Evolutionary conservation across 495 filamentous ascomycete species (phyloP), one percentile per base, ranked within the genome.

Genomic region (Penicillium riverlandense): DNA sequence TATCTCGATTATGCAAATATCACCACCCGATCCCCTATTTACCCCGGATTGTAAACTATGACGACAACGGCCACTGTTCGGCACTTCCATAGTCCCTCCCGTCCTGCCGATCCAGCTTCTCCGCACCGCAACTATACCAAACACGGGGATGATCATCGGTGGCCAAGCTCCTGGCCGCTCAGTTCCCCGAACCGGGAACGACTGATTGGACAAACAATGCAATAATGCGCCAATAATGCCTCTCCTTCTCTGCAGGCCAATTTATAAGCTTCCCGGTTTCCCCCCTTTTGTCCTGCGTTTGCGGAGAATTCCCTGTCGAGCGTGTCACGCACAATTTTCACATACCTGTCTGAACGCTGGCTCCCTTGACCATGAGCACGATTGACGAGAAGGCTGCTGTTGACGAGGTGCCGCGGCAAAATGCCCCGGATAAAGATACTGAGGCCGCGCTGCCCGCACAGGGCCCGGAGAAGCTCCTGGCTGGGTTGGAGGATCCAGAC

Each of bases 401-500:
- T 5, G 37, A 50, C n/a, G 16, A 40, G 10, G 38, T 31, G 0
- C 43, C 48, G n/a, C 49, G 44, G 15, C 32, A 42, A 8, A 52
- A 49, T 2, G 64, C 65, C 43, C 10, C 47, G 4, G 64, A 66
- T 48, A 55, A 53, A 27, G 28, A 46, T 8, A 29, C 33, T 8
- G 43, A 47, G 30, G 22, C 22, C 22, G 22, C 22, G 22, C 22
- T 22, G 22, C 22, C 22, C 22, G 6, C 30, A 0, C 29, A 41
- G n/a, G 29, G 8, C 11, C 30, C 46, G 10, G 47, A 52, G 1
- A 52, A 46, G 36, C 5, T 7, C n/a, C 38, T 59, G 6, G 49
- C 44, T 6, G 60, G 61, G 0, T 58, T 70, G 29, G 65, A 69
- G 35, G 83, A 88, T 49, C 85, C 84, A 1, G 86, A 90, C 54